These are phyloP conservation scores for Anisogramma anomala DNA, from an alignment of 2,329 filamentous ascomycete species.

Conservation along the genomic window DNA sequence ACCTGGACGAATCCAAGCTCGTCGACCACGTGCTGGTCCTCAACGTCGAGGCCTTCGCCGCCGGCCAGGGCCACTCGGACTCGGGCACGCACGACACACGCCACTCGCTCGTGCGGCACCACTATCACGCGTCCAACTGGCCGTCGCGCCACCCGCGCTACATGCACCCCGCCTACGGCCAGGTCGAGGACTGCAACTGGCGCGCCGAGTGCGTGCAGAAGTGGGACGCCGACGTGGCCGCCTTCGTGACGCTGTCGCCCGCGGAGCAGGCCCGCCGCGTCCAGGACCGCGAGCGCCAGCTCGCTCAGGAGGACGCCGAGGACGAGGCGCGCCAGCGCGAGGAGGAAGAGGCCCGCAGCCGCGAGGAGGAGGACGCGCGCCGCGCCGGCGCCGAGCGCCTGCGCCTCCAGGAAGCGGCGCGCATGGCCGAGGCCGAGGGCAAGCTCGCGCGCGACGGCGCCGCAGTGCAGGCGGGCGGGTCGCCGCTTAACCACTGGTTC, in stretches of 20 bases:
- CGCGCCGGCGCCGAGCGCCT: too few relatives aligned
- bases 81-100: slow-evolving; percentile 58
- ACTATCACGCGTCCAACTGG: slow-evolving; percentile 66
- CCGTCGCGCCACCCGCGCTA: slow-evolving; percentile 54
- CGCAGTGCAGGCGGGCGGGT: background rate
- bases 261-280: slow-evolving; percentile 50
- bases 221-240: slow-evolving; percentile 54
- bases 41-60: slow-evolving; percentile 61
- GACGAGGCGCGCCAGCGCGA: slow-evolving; percentile 19
- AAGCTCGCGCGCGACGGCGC: too few relatives aligned
- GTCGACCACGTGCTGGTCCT: slow-evolving; percentile 54
- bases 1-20: slow-evolving; percentile 53
- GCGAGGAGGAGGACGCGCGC: too few relatives aligned
- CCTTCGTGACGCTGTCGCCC: slow-evolving; percentile 46
- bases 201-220: slow-evolving; percentile 48
- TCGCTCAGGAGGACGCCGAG: slow-evolving; percentile 22
- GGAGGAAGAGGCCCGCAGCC: slow-evolving; percentile 9
- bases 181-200: slow-evolving; percentile 64
- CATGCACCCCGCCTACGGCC: slow-evolving; percentile 56
- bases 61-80: slow-evolving; percentile 61
- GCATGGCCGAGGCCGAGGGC: too few relatives aligned
- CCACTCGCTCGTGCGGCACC: slow-evolving; percentile 57
- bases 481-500: slow-evolving; percentile 2
- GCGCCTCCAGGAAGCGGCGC: too few relatives aligned
- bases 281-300: slow-evolving; percentile 31